Base-by-base conservation (phyloP, 352 stramenopile species). In the Phytophthora fragariaefolia region DNA sequence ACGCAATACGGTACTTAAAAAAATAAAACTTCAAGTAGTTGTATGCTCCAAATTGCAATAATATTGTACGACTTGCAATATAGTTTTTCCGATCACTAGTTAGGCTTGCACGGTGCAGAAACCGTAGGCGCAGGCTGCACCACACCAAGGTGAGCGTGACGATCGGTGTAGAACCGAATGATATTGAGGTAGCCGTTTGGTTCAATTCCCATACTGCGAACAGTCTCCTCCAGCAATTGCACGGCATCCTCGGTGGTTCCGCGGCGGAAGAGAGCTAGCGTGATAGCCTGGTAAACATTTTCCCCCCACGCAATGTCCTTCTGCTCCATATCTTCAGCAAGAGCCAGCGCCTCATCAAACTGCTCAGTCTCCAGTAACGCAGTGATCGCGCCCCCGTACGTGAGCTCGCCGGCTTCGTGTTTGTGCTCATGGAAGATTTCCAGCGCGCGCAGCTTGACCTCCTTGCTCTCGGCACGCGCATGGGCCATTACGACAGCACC, bases 401-500 rank as follows among this genome's bases (percentile, higher is more conserved):
- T 63, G 60, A 88, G 87, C 17, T 70, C 18, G 54, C 79, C 87
- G 36, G 82, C 65, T 3, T 76, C 40, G 7, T 45, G 55, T 46
- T 83, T 80, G 52, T 59, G 55, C 5, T 66, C 26, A 3, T 82
- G 49, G 43, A 82, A 89, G 20, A 93, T 75, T 34, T 74, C 74
- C 17, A 92, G 38, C 22, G 69, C 66, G 22, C 62, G 64, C n/a
- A 63, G 64, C 56, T 79, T 73, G 22, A 65, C 28, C 22, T 73
- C 66, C 2, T 67, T 30, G 38, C 76, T 56, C 6, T 75, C 51
- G 20, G 74, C 58, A 62, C 87, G 92, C 30, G 78, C 76, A 42
- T 85, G 71, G 9, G 60, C 83, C 82, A 90, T 91, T 56, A 91
- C 46, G 20, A 88, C 74, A 24, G 68, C 80, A n/a, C 79, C 74